Evolutionary conservation across 1,139 yeast genomes (phyloP).

Genomic region (Taphrina sp.): DNA sequence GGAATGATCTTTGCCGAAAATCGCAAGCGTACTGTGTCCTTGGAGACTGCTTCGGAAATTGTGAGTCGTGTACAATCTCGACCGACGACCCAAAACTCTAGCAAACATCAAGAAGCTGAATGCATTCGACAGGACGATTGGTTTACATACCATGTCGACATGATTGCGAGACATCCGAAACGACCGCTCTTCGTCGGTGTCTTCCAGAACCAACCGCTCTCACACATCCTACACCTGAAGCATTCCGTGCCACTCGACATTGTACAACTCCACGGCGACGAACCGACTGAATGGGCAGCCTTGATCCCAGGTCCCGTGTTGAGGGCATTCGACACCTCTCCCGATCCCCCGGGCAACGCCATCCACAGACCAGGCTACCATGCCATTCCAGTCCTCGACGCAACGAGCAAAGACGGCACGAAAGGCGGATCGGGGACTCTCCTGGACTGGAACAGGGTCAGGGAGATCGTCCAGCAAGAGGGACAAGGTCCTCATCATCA

Average conservation of each 20-base stretch:
- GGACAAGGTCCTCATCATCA: too few relatives aligned
- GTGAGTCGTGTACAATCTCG: conserved; percentile 44
- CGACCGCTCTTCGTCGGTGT: conserved; percentile 88
- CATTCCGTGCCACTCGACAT: conserved; percentile 61
- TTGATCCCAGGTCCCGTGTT: conserved; percentile 62
- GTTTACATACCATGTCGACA: conserved; percentile 45
- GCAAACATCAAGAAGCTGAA: not conserved
- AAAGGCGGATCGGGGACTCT: conserved; percentile 85
- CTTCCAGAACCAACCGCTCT: conserved; percentile 73
- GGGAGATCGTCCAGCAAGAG: not conserved
- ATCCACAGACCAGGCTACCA: conserved; percentile 46
- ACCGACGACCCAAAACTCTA: not conserved
- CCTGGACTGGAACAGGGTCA: conserved; percentile 61
- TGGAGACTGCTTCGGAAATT: conserved; percentile 56
- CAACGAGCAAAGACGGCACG: conserved; percentile 61
- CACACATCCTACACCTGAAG: conserved; percentile 56
- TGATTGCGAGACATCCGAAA: conserved; percentile 42
- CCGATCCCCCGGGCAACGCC: too few relatives aligned
- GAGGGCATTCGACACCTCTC: conserved; percentile 58
- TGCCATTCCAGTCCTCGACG: conserved; percentile 56
- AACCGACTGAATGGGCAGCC: conserved; percentile 58
- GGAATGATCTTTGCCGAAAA: conserved; percentile 88
- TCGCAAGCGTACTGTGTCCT: conserved; percentile 66
- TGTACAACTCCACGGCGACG: conserved; percentile 87
- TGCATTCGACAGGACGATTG: conserved; percentile 40